Evolutionary conservation across 2,329 filamentous ascomycete species (phyloP), one percentile per base, ranked within the genome.

Genomic region (Plectosphaerella sp.): DNA sequence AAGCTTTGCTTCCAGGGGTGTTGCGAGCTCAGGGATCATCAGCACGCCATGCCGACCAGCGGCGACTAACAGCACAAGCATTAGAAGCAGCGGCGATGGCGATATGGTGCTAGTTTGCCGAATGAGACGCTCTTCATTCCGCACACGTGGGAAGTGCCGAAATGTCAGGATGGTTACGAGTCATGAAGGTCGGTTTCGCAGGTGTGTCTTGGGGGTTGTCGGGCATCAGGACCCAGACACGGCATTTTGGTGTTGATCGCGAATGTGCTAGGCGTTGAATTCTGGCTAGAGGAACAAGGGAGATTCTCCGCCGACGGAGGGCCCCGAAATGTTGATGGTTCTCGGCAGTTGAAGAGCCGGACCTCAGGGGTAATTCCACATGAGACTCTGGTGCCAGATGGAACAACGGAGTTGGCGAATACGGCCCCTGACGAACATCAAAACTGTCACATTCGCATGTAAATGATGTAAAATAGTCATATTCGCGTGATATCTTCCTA

Each of bases 41-140:
- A 48, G 47, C 47, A 48, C 47, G 47, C 39, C 37, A 48, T 48
- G 47, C 36, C 33, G 47, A 39, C 8, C 36, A 22, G 8, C 15
- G 22, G 18, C 41, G 35, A 35, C 39, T 35, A 9, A 33, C 28
- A 33, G 4, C 3, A 12, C 28, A 3, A 33, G 28, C 28, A 33
- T 12, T 9, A 12, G 28, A 33, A 12, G 28, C 4, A 12, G 35
- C 45, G 25, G 45, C 45, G 28, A 47, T 33, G 24, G 45, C 45
- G 28, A 33, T 10, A 33, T 12, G 28, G 28, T 33, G 28, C 28
- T 33, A 33, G 8, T 33, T 12, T 12, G 28, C 28, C 28, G 28
- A 33, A 9, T 33, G 28, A 7, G 28, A 33, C 11, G 28, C 11
- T 33, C 28, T 33, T 39, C 14, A 39, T 39, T 39, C 14, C 37